A percentile compares a stretch with the other conserved stretches of the same genome.
phyloP scores from a whole-genome alignment of 2,329 filamentous ascomycete genomes.

The Alternaria brassicae region DNA sequence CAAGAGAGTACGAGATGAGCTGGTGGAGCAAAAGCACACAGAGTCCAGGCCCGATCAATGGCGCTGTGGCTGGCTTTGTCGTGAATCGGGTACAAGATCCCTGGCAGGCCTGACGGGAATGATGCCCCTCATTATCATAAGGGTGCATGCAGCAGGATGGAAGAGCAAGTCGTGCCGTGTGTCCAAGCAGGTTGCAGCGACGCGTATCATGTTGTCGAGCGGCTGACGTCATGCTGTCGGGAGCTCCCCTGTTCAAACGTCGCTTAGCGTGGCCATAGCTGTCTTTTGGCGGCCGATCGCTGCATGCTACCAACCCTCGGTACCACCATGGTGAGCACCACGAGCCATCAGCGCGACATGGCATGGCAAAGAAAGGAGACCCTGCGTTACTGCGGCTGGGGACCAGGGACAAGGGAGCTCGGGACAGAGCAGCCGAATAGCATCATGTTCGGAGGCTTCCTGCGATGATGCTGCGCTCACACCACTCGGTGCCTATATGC shows the following conservation, averaged over 20 bases:
- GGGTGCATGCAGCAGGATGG: conserved; percentile 29
- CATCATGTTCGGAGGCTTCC: background rate
- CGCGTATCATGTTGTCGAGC: conserved; percentile 8
- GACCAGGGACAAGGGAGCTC: conserved; percentile 11
- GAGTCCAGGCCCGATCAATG: conserved; percentile 41
- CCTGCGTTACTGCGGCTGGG: conserved; percentile 16
- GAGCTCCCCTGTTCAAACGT: conserved; percentile 15
- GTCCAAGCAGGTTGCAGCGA: conserved; percentile 15
- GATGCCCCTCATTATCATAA: conserved; percentile 29
- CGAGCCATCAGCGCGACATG: background rate
- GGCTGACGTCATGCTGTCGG: conserved; percentile 13
- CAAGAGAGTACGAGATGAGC: background rate
- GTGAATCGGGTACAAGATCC: conserved; percentile 29
- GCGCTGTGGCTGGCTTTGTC: conserved; percentile 30
- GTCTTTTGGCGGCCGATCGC: conserved; percentile 20
- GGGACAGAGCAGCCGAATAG: conserved; percentile 6
- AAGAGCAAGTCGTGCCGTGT: conserved; percentile 27
- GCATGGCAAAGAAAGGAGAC: conserved; percentile 7
- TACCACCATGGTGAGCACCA: conserved; percentile 11
- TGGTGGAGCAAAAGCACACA: conserved; percentile 18
- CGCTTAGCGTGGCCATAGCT: conserved; percentile 22
- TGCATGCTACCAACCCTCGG: conserved; percentile 14
- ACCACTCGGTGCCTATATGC: background rate
- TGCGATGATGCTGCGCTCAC: conserved; percentile 1
- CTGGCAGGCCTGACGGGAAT: conserved; percentile 22